Percentiles rank a stretch among this genome's conserved stretches.
These are phyloP conservation scores for Eutrema japonicum DNA, from an alignment of 345 rosid genomes.

Conservation along the genomic window DNA sequence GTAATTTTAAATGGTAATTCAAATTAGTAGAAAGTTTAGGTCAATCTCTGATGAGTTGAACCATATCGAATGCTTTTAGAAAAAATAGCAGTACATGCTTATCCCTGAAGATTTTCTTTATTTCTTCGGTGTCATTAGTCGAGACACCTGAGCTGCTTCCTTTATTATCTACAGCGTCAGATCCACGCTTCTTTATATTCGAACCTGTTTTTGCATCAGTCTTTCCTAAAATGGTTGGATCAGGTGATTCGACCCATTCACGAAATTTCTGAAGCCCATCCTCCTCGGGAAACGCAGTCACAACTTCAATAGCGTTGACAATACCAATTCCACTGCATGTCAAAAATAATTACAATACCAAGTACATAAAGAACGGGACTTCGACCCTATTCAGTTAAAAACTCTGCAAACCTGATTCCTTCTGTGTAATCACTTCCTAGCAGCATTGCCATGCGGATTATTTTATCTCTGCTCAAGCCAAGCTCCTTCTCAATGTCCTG, in stretches of 20 bases:
- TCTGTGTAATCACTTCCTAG: conserved; percentile 99
- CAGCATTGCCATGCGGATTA: conserved; percentile 90
- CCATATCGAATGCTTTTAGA: background rate
- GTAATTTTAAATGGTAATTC: conserved; percentile 28
- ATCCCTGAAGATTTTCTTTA: conserved; percentile 78
- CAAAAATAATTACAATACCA: conserved; percentile 10
- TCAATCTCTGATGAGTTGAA: background rate
- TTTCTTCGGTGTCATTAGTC: conserved; percentile 47
- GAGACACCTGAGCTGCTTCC: conserved; percentile 34
- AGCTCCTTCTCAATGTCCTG: conserved; percentile 94
- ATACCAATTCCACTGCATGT: conserved; percentile 94
- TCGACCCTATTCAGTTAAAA: background rate
- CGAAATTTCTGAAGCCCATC: conserved; percentile 87
- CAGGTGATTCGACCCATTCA: conserved; percentile 98
- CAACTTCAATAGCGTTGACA: conserved; percentile 95
- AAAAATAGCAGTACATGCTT: conserved; percentile 63
- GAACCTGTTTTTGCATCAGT: conserved; percentile 47
- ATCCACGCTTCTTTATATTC: conserved; percentile 50
- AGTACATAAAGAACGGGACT: background rate
- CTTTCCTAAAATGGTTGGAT: conserved; percentile 84
- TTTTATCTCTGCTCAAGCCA: conserved; percentile 79
- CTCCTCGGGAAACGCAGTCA: conserved; percentile 92
- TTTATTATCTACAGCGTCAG: conserved; percentile 45
- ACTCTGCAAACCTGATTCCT: conserved; percentile 74
- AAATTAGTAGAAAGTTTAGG: conserved; percentile 8